Evolutionary conservation across 352 stramenopile species (phyloP).

Genomic region (Albugo laibachii): DNA sequence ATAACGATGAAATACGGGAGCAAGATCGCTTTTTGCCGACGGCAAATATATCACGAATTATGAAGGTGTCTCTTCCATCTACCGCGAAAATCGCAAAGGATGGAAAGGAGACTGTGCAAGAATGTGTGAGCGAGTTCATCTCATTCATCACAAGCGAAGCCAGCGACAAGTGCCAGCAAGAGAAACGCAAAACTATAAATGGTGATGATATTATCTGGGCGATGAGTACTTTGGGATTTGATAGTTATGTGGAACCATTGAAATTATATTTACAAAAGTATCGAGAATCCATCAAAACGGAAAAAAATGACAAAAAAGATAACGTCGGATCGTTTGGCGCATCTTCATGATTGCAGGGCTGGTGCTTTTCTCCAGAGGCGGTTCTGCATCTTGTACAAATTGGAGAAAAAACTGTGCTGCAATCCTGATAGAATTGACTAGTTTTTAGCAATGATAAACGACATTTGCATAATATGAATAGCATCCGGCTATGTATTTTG

Average conservation of each 20-base stretch:
- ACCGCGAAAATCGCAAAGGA: slow-evolving; percentile 99
- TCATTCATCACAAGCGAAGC: slow-evolving; percentile 99
- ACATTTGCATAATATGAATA: too few relatives aligned
- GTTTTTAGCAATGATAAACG: too few relatives aligned
- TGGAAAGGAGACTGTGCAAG: slow-evolving; percentile 98
- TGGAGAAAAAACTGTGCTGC: too few relatives aligned
- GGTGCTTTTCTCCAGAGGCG: too few relatives aligned
- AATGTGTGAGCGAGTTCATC: slow-evolving; percentile 99
- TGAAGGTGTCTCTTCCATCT: slow-evolving; percentile 96
- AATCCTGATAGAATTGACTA: too few relatives aligned
- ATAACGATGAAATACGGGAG: slow-evolving; percentile 83
- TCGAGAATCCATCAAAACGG: slow-evolving; percentile 83
- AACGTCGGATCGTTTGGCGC: slow-evolving; percentile 72
- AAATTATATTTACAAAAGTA: slow-evolving; percentile 99
- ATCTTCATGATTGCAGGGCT: slow-evolving; percentile 15
- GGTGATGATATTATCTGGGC: slow-evolving; percentile 99
- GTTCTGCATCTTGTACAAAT: too few relatives aligned
- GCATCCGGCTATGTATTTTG: too few relatives aligned
- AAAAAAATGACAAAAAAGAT: slow-evolving; percentile 85
- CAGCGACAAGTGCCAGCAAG: slow-evolving; percentile 97
- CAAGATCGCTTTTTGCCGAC: slow-evolving; percentile 97
- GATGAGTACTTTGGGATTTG: slow-evolving; percentile 98
- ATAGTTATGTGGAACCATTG: slow-evolving; percentile 98
- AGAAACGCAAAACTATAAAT: slow-evolving; percentile 99
- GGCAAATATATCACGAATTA: slow-evolving; percentile 98